Base-by-base conservation (phyloP, 2,329 filamentous ascomycete genomes). In the Fusarium papillatum region DNA sequence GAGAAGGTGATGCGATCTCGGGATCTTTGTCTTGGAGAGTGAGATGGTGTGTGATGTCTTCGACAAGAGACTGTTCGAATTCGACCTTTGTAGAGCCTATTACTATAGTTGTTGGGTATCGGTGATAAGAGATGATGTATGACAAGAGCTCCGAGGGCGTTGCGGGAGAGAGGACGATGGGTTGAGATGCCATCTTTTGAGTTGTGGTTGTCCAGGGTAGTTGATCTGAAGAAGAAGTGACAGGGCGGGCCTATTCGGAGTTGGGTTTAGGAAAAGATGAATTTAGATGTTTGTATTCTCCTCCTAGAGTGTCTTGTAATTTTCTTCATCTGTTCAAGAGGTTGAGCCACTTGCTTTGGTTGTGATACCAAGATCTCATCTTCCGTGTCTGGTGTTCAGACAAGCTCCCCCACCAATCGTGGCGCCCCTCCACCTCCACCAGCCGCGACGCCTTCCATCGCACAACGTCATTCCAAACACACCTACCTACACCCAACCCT, bases 21-120 rank as follows among this genome's bases (percentile, higher is more conserved):
- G 8, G 65, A 22, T 66, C 39, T 7, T 73, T 10, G 2, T 63
- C 22, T 36, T 69, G 22, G 1, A 66, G 34, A 19, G 60, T 61
- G 17, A 79, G 71, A 22, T 82, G 81, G 2, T 80, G 65, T 8
- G 73, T 46, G 59, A 91, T 80, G 34, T 92, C 88, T 16, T 86
- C 79, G 43, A 86, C 79, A 24, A 96, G 85, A 24, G 91, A 86
- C 3, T 87, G 81, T 14, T 95, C 82, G 79, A 98, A 98, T 3
- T 88, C 87, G 0, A 89, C 84, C 69, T 90, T 91, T 1, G 91
- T 87, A 19, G 89, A 91, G 82, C 95, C 95, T 73, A 98, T 85
- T 70, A 98, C 83, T 57, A 98, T 83, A 0, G 91, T 93, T 1
- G 92, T 93, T 4, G 90, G 90, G 66, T 90, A 82, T 5, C 82